A percentile compares a stretch with the other conserved stretches of the same genome.
These are phyloP conservation scores for Artomyces pyxidatus DNA, from an alignment of 768 basidiomycete species.

Conservation along the genomic window DNA sequence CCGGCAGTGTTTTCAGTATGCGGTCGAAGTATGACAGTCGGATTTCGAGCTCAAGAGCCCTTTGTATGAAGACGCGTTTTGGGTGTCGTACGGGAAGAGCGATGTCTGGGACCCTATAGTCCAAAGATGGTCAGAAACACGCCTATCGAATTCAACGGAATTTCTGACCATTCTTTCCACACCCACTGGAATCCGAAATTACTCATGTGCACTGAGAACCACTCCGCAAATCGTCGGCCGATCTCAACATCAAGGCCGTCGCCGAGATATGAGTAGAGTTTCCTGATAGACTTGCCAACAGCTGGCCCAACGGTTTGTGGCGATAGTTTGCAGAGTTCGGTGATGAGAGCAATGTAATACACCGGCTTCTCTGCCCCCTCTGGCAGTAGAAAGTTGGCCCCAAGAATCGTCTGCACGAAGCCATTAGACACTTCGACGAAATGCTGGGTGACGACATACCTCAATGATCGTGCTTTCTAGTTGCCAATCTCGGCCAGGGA, in stretches of 20 bases:
- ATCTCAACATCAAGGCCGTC: slow-evolving; percentile 86
- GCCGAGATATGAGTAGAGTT: slow-evolving; percentile 69
- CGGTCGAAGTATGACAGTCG: slow-evolving; percentile 91
- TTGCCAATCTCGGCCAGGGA: slow-evolving; percentile 66
- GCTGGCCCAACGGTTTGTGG: slow-evolving; percentile 91
- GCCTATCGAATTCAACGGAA: no score
- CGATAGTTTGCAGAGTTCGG: slow-evolving; percentile 91
- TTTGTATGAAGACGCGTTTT: slow-evolving; percentile 78
- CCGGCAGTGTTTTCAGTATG: slow-evolving; percentile 81
- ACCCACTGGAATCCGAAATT: slow-evolving; percentile 99
- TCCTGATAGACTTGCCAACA: slow-evolving; percentile 91
- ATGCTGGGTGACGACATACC: slow-evolving; percentile 41
- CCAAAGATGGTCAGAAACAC: not conserved
- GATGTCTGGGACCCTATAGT: slow-evolving; percentile 79
- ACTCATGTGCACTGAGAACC: slow-evolving; percentile 95
- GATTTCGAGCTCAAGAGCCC: slow-evolving; percentile 83
- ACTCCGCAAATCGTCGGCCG: slow-evolving; percentile 77
- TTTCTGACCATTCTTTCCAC: slow-evolving; percentile 93
- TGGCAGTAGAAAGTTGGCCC: slow-evolving; percentile 69
- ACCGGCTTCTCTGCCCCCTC: slow-evolving; percentile 67
- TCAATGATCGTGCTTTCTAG: slow-evolving; percentile 86
- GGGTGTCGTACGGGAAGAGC: slow-evolving; percentile 70
- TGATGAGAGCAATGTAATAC: slow-evolving; percentile 84
- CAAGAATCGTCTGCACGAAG: slow-evolving; percentile 55
- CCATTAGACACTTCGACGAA: slow-evolving; percentile 2